Percentiles rank a stretch among this genome's conserved stretches.
These are phyloP conservation scores for Emergomyces orientalis DNA, from an alignment of 2,329 filamentous ascomycete genomes.

Conservation along the genomic window DNA sequence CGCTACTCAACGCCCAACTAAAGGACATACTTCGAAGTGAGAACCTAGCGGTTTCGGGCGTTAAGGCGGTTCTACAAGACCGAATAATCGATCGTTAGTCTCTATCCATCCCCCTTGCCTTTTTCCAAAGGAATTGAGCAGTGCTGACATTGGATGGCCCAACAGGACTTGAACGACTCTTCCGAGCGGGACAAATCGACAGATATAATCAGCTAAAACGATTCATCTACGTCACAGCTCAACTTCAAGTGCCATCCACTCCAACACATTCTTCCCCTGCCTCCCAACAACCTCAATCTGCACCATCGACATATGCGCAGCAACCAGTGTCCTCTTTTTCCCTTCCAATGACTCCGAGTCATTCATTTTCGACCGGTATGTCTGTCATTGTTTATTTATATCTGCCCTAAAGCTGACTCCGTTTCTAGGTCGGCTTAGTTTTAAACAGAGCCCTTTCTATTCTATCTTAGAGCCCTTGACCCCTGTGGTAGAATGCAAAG, in stretches of 20 bases:
- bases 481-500: constrained; percentile 58
- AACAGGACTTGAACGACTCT: constrained; percentile 24
- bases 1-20: constrained; percentile 56
- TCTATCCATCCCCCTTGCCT: constrained; percentile 8
- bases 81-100: constrained; percentile 70
- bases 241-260: constrained; percentile 23
- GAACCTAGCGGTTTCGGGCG: constrained; percentile 65
- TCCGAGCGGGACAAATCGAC: constrained; percentile 19
- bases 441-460: constrained; percentile 82
- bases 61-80: constrained; percentile 72
- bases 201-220: constrained; percentile 26
- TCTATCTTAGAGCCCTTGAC: constrained; percentile 58
- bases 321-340: constrained; percentile 21
- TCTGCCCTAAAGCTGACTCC: background rate
- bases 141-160: constrained; percentile 6
- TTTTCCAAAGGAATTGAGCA: constrained; percentile 36
- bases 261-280: constrained; percentile 19
- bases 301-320: constrained; percentile 17
- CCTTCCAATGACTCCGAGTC: constrained; percentile 25
- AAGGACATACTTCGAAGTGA: constrained; percentile 68
- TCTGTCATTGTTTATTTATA: constrained; percentile 2
- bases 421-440: constrained; percentile 39
- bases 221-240: constrained; percentile 25
- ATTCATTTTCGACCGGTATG: constrained; percentile 24
- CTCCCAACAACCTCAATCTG: constrained; percentile 21